phyloP scores from a whole-genome alignment of 108 stramenopile genomes.

The Thalassiosira profunda region DNA sequence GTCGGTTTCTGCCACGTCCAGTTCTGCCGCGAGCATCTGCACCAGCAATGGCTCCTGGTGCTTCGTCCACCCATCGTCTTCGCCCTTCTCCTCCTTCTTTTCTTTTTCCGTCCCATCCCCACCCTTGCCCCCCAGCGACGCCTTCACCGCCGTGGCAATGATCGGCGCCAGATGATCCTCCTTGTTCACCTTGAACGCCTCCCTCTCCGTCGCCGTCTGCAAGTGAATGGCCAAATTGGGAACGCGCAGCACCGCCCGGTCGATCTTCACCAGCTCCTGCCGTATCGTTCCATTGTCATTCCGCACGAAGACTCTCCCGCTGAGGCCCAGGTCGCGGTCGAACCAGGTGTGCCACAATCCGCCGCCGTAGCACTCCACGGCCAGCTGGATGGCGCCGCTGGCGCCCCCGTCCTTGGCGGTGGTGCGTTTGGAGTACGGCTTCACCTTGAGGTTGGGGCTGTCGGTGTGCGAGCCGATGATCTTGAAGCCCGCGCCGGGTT shows the following conservation, averaged over 20 bases:
- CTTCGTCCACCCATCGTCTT: conserved; percentile 70
- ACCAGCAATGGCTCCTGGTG: conserved; percentile 89
- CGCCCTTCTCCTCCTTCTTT: conserved; percentile 4
- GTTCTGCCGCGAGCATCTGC: conserved; percentile 71
- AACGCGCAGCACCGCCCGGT: conserved; percentile 85
- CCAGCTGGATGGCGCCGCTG: conserved; percentile 72
- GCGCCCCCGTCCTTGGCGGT: conserved; percentile 32
- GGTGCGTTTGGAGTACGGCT: conserved; percentile 88
- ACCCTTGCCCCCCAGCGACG: conserved; percentile 50
- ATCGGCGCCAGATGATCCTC: conserved; percentile 95
- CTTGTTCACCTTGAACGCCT: conserved; percentile 91
- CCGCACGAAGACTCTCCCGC: conserved; percentile 94
- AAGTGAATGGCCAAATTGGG: conserved; percentile 98
- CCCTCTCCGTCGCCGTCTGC: conserved; percentile 82
- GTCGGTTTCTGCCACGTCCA: conserved; percentile 55
- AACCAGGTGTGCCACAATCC: conserved; percentile 98
- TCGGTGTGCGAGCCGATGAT: conserved; percentile 97
- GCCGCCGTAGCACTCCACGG: conserved; percentile 96
- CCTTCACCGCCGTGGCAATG: conserved; percentile 84
- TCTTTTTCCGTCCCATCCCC: conserved; percentile 24
- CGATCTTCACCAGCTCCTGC: conserved; percentile 73
- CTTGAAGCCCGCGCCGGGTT: conserved; percentile 73
- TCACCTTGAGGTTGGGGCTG: conserved; percentile 92
- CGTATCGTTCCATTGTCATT: conserved; percentile 43
- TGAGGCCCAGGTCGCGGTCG: conserved; percentile 94